Percentiles rank a stretch among this genome's conserved stretches.
phyloP scores from a whole-genome alignment of 306 rosid species.

The Vigna hirtella region DNA sequence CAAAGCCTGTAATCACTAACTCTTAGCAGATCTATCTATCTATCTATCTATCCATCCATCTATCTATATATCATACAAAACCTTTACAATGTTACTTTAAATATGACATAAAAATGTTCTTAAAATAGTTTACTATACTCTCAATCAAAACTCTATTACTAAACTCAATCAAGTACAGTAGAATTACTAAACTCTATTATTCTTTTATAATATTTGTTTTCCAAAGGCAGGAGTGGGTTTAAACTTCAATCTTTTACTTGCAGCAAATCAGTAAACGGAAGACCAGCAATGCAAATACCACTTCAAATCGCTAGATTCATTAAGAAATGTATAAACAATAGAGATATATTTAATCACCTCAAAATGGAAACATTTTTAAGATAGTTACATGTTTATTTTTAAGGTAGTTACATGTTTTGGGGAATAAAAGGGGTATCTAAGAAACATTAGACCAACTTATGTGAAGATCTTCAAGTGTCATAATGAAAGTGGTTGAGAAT shows the following conservation, averaged over 20 bases:
- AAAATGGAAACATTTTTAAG: background rate
- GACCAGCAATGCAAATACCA: background rate
- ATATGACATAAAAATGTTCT: background rate
- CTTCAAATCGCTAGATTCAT: background rate
- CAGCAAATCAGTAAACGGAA: background rate
- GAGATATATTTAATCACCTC: background rate
- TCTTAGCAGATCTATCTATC: background rate
- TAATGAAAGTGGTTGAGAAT: background rate
- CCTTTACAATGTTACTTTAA: background rate
- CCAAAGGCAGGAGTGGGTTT: too few species aligned
- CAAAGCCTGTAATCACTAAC: background rate
- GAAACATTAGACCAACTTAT: background rate
- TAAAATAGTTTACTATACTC: too few species aligned
- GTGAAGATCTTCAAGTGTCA: background rate
- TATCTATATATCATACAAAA: background rate
- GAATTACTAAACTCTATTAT: too few species aligned
- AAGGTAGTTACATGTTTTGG: background rate
- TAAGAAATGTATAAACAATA: background rate
- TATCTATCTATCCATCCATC: background rate
- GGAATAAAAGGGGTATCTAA: background rate
- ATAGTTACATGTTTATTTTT: too few species aligned
- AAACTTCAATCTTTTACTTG: background rate
- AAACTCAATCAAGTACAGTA: too few species aligned
- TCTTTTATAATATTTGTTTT: too few species aligned
- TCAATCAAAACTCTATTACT: too few species aligned